Evolutionary conservation across 2,329 filamentous ascomycete species (phyloP), one percentile per base, ranked within the genome.

Genomic region (Colletotrichum sublineola): DNA sequence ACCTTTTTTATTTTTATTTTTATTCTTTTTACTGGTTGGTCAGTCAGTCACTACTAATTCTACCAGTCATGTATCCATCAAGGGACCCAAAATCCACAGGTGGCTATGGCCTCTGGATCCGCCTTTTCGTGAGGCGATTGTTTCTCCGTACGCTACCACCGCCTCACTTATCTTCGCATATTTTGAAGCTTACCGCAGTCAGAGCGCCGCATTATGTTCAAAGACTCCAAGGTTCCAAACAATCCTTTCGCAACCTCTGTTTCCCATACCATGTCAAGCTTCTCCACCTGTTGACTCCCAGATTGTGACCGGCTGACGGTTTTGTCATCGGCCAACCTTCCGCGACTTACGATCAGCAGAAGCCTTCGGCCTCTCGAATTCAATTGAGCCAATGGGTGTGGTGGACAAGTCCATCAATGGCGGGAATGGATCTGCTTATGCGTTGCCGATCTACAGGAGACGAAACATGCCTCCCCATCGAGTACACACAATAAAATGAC

Each of bases 381-480:
- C 44, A 46, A 29, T 53, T 71, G 46, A 52, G 46, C 53, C 18
- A 33, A 71, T 36, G 18, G 18, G 31, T 12, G 48, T 29, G 12
- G 48, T 29, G 12, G 33, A 24, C 36, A 46, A 58, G 31, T 24
- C 44, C 18, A 7, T n/a, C 36, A 33, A 48, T 42, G 2, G 15
- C 24, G 20, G 15, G 4, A 50, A 57, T 50, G 60, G 55, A 70
- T 42, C 55, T 61, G 46, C 48, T 65, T 56, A 55, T 33, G 36
- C 55, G 66, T 64, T 61, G 67, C 67, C 70, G 70, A 73, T 70
- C 70, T n/a, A 48, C 55, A 42, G 46, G 42, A 60, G 56, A 65
- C 70, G 70, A 73, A 73, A 73, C 70, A 61, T 44, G 20, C 18
- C 52, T 40, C 46, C 24, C 48, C 62, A 72, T 72, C 69, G 61